Base-by-base conservation (phyloP, 2,329 filamentous ascomycete species). In the Colletotrichum eremochloae region DNA sequence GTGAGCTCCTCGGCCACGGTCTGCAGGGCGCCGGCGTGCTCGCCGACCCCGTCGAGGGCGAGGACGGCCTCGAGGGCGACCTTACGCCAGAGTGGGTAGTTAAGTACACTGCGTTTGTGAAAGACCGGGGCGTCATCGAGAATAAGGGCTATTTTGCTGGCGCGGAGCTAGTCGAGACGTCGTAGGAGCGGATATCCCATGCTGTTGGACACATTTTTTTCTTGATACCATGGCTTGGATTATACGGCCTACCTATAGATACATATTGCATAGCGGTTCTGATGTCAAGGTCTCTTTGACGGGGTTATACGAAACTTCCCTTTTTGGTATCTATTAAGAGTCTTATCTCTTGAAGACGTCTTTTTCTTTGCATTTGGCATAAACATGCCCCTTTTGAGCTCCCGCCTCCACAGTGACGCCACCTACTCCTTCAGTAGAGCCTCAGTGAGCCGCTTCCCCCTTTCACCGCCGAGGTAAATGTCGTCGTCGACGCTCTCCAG, bases 121-220 rank as follows among this genome's bases (percentile, higher is more conserved):
- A 93, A 81, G 93, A 98, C 80, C 88, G 96, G 66, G 96, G 96
- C 18, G 96, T 99, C 11, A 96, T 99, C 75, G 96, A 99, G 86
- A 97, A 96, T 80, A 99, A 98, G 86, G 96, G 96, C 9, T 98
- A 98, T 82, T 98, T 98, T 85, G 96, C 96, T 1, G 90, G 91
- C 29, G 96, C 95, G 3, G 92, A 94, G 79, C 82, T 96, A 75
- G 84, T 85, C 58, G 84, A 72, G 38, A 44, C 60, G 55, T 61
- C 48, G 14, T 72, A 55, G 68, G 40, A 64, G 60, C 31, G 42
- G 1, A 31, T 57, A 15, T 40, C 12, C 40, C 31, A 50, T 56
- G 60, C 46, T 42, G 55, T 70, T 72, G 67, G 61, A 29, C 18
- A 46, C 9, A 12, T 46, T 64, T 60, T 65, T 65, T 61, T 72